Evolutionary conservation across 2,329 filamentous ascomycete species (phyloP).

Genomic region (Aureobasidium sp.): DNA sequence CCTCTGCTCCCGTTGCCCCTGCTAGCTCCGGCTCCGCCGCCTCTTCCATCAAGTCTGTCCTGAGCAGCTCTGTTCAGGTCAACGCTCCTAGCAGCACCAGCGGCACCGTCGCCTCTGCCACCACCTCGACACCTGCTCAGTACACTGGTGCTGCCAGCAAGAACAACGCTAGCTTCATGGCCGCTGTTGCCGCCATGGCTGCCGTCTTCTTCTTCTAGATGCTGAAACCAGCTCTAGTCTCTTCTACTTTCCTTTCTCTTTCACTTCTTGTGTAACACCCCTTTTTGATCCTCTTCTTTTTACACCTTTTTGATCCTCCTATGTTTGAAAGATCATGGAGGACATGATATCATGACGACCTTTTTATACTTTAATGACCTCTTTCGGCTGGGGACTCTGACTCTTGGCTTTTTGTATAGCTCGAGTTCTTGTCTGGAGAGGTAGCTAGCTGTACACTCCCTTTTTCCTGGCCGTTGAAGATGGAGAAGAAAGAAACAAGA

Average conservation of each 20-base stretch:
- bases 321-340: neutral
- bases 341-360: slow-evolving; percentile 8
- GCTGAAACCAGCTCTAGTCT: neutral
- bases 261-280: slow-evolving; percentile 5
- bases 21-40: neutral
- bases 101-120: slow-evolving; percentile 10
- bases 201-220: slow-evolving; percentile 28
- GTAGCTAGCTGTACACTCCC: neutral
- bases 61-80: neutral
- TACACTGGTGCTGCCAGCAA: slow-evolving; percentile 34
- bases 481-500: neutral
- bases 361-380: neutral
- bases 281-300: neutral
- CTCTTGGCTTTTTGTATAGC: neutral
- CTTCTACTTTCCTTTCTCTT: neutral
- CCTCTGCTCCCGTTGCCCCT: neutral
- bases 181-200: slow-evolving; percentile 33
- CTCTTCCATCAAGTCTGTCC: neutral
- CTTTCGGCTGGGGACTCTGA: neutral
- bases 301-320: neutral
- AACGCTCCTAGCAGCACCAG: slow-evolving; percentile 6
- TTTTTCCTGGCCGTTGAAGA: neutral
- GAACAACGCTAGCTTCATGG: slow-evolving; percentile 32
- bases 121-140: slow-evolving; percentile 17
- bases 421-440: neutral